These are phyloP conservation scores for Beauveria scarabaeidicola DNA, from an alignment of 2,329 filamentous ascomycete genomes.

Conservation along the genomic window DNA sequence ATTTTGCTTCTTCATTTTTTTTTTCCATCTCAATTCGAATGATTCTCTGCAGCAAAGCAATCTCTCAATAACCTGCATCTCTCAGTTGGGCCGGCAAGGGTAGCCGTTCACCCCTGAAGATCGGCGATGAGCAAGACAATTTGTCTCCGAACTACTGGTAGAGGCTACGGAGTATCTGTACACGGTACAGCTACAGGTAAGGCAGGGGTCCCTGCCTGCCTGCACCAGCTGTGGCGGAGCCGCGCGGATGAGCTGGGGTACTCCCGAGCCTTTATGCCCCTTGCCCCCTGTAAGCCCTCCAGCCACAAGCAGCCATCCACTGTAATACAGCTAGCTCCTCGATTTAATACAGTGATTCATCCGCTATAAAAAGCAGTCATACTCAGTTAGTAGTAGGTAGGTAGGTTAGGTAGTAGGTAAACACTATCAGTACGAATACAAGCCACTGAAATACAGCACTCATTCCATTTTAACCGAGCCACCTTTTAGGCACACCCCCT, in stretches of 20 bases:
- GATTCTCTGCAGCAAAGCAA: too few relatives aligned
- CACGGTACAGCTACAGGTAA: too few relatives aligned
- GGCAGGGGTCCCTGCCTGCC: not conserved
- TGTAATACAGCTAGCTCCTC: not conserved
- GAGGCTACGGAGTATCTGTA: too few relatives aligned
- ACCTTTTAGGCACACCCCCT: not conserved
- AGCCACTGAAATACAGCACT: too few relatives aligned
- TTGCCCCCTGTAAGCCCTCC: not conserved
- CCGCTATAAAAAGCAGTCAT: not conserved
- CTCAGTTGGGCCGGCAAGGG: not conserved
- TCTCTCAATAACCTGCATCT: too few relatives aligned
- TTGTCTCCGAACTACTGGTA: not conserved
- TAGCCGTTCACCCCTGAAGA: not conserved
- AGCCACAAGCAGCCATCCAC: not conserved
- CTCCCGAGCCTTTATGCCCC: not conserved
- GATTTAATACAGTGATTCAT: not conserved
- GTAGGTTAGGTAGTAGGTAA: too few relatives aligned
- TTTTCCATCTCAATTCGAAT: too few relatives aligned
- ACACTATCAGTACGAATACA: too few relatives aligned
- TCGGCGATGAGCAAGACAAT: conserved; percentile 2
- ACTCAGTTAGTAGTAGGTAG: too few relatives aligned
- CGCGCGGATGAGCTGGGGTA: too few relatives aligned
- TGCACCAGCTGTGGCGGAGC: not conserved
- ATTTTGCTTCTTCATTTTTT: too few relatives aligned
- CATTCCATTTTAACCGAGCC: too few relatives aligned